These are phyloP conservation scores for Besnoitia besnoiti DNA, from an alignment of 169 alveolate species.

Conservation along the genomic window DNA sequence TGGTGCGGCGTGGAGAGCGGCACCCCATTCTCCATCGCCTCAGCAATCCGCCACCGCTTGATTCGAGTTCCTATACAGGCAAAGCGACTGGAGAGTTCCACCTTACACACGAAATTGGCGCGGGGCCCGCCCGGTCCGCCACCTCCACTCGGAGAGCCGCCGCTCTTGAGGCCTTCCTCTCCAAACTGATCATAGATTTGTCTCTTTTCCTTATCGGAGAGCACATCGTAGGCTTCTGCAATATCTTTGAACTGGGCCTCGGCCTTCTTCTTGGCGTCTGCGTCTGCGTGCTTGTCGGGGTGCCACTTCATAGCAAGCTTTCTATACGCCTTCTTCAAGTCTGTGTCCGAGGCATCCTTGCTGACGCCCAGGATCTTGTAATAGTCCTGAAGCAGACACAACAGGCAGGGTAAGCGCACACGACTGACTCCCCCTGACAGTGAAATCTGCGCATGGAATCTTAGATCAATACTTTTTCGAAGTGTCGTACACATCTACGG, in stretches of 20 bases:
- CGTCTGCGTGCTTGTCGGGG: conserved; percentile 88
- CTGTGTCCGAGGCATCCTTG: conserved; percentile 74
- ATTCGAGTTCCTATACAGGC: no score
- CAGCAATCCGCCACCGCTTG: no score
- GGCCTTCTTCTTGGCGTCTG: conserved; percentile 64
- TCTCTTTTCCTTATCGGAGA: conserved; percentile 88
- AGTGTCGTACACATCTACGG: no score
- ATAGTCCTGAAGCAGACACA: conserved; percentile 55
- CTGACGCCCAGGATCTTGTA: conserved; percentile 76
- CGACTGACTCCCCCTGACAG: no score
- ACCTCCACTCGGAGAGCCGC: conserved; percentile 43
- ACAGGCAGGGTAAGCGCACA: background rate
- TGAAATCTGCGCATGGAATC: no score
- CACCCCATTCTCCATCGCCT: no score
- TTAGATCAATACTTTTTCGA: no score
- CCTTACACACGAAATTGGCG: conserved; percentile 34
- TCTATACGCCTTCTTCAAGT: conserved; percentile 89
- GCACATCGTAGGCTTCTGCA: conserved; percentile 91
- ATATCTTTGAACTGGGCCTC: conserved; percentile 87
- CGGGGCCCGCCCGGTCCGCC: conserved; percentile 26
- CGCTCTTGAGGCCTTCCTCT: conserved; percentile 66
- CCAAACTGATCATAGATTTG: conserved; percentile 63
- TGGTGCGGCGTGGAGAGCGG: no score
- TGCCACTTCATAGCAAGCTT: conserved; percentile 87
- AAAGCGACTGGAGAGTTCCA: no score